These are phyloP conservation scores for Diversispora epigaea DNA, from an alignment of 192 early-diverging fungal species.

Conservation along the genomic window DNA sequence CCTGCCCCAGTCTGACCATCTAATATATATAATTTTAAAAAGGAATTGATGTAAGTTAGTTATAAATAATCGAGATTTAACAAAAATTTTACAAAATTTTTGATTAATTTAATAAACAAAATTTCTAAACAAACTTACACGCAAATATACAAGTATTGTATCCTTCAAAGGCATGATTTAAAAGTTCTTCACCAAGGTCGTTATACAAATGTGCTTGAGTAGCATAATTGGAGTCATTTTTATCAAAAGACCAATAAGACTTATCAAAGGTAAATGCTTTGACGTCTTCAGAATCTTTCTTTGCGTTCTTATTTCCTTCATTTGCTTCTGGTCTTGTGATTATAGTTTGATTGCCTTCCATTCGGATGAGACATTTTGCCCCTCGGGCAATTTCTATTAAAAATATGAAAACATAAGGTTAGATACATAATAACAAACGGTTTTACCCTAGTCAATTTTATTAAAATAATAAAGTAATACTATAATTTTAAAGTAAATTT, in stretches of 20 bases:
- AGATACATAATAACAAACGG: no score
- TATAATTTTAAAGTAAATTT: no score
- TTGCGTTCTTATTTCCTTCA: conserved; percentile 35
- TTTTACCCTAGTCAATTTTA: no score
- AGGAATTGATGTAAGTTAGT: no score
- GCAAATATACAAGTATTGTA: conserved; percentile 95
- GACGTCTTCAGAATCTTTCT: conserved; percentile 41
- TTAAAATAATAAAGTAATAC: no score
- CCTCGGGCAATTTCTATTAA: conserved; percentile 59
- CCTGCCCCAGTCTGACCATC: conserved; percentile 83
- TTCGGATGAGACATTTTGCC: conserved; percentile 64
- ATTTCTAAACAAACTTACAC: conserved; percentile 52
- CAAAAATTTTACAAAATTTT: no score
- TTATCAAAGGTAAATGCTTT: conserved; percentile 84
- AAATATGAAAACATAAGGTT: not conserved
- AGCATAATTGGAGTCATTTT: conserved; percentile 60
- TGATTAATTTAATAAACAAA: conserved; percentile 8
- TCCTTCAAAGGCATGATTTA: conserved; percentile 84
- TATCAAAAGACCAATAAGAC: conserved; percentile 85
- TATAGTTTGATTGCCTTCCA: conserved; percentile 72
- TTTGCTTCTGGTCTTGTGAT: conserved; percentile 52
- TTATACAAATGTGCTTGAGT: conserved; percentile 75
- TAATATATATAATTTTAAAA: conserved; percentile 28
- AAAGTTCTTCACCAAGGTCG: conserved; percentile 71
- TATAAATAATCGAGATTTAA: no score